A percentile compares a stretch with the other conserved stretches of the same genome.
Conservation (phyloP, 2,329 filamentous ascomycete genomes). For the Trichophyton mentagrophytes region DNA sequence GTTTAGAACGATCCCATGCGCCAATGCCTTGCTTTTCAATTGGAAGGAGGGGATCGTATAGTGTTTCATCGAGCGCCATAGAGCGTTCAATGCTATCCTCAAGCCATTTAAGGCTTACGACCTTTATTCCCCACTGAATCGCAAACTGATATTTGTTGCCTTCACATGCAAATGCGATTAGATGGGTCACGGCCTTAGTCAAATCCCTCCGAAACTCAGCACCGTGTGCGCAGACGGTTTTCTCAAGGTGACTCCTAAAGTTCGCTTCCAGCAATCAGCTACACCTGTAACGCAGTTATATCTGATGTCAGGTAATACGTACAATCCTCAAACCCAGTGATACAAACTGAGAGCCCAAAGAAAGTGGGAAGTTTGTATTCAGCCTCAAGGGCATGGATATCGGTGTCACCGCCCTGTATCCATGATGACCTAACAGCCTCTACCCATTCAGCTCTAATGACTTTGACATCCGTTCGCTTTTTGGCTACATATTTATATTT, state of each 20-base stretch:
- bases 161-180: constrained; percentile 64
- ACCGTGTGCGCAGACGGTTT: constrained; percentile 55
- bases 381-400: constrained; percentile 57
- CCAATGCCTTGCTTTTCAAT: constrained; percentile 59
- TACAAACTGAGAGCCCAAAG: constrained; percentile 47
- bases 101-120: constrained; percentile 77
- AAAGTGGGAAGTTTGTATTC: constrained; percentile 37
- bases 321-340: constrained; percentile 59
- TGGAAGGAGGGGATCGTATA: constrained; percentile 65
- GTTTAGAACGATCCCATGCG: constrained; percentile 52
- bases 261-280: constrained; percentile 2
- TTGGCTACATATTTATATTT: constrained; percentile 95
- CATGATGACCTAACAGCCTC: constrained; percentile 66
- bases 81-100: constrained; percentile 68
- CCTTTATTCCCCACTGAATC: constrained; percentile 64
- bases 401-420: constrained; percentile 64
- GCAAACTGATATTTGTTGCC: constrained; percentile 87
- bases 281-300: neutral
- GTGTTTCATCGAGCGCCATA: constrained; percentile 80
- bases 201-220: constrained; percentile 80
- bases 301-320: constrained; percentile 17
- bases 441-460: constrained; percentile 73
- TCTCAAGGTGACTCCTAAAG: constrained; percentile 57
- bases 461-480: constrained; percentile 71
- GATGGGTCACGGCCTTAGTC: constrained; percentile 72